A percentile compares a stretch with the other conserved stretches of the same genome.
Conservation (phyloP, 352 stramenopile species). For the Peronospora belbahrii region DNA sequence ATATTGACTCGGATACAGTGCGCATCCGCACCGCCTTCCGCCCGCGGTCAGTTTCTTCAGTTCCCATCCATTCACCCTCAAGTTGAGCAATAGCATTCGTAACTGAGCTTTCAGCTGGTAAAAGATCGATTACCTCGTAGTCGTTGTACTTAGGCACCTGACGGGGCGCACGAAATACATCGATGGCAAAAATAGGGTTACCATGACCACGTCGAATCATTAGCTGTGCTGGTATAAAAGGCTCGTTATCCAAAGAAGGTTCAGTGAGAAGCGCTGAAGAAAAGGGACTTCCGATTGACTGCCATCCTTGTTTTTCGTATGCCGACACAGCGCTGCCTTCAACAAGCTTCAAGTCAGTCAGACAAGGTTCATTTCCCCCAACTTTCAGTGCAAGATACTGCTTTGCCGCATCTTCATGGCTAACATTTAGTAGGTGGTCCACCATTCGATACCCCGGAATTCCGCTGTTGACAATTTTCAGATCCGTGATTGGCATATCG, state of each 20-base stretch:
- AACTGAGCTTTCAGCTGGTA: slow-evolving; percentile 16
- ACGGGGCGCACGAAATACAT: slow-evolving; percentile 77
- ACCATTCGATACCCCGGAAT: slow-evolving; percentile 82
- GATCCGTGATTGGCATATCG: slow-evolving; percentile 84
- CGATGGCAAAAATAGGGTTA: slow-evolving; percentile 81
- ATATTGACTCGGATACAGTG: slow-evolving; percentile 46
- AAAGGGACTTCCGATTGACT: slow-evolving; percentile 54
- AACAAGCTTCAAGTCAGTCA: slow-evolving; percentile 73
- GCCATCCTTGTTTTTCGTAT: slow-evolving; percentile 54
- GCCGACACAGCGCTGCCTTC: slow-evolving; percentile 31
- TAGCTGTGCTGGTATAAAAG: slow-evolving; percentile 33
- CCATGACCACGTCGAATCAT: slow-evolving; percentile 74
- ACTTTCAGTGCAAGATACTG: slow-evolving; percentile 82
- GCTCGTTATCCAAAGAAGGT: slow-evolving; percentile 1
- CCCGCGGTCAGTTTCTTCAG: slow-evolving; percentile 58
- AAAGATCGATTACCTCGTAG: slow-evolving; percentile 82
- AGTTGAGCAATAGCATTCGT: slow-evolving; percentile 21
- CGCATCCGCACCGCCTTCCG: slow-evolving; percentile 58
- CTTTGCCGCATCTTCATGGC: slow-evolving; percentile 56
- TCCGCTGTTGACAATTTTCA: slow-evolving; percentile 78
- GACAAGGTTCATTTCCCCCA: slow-evolving; percentile 65
- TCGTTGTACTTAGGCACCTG: slow-evolving; percentile 85
- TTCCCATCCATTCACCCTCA: slow-evolving; percentile 70
- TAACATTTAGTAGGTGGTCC: slow-evolving; percentile 65
- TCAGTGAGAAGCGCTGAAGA: slow-evolving; percentile 23